Evolutionary conservation across 257 asterid species (phyloP).

Genomic region (Solanum arcanum): DNA sequence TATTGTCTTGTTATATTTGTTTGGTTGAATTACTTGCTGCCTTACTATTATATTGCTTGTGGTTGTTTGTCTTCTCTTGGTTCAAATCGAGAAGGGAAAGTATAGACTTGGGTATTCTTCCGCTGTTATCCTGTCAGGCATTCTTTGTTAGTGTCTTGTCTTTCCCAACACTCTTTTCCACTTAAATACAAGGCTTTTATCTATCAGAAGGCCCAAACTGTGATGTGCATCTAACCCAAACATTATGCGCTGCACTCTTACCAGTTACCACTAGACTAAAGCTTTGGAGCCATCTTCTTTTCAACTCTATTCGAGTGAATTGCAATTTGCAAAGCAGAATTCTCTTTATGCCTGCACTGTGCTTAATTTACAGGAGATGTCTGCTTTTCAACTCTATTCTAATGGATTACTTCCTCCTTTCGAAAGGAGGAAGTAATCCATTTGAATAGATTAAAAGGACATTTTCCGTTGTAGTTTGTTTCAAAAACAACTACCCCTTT

Average conservation of each 20-base stretch:
- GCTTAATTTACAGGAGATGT: background rate
- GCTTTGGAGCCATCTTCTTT: background rate
- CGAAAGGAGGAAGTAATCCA: no score
- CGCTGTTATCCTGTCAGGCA: no score
- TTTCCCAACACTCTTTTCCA: no score
- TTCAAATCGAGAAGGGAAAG: no score
- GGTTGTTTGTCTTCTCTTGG: no score
- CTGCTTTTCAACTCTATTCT: background rate
- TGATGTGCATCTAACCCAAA: background rate
- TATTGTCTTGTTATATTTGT: no score
- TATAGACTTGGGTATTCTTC: no score
- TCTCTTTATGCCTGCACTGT: background rate
- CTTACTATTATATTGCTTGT: no score
- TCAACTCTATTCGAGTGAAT: background rate
- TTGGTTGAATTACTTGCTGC: no score
- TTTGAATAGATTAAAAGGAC: background rate
- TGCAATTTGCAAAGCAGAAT: background rate
- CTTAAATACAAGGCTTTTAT: background rate
- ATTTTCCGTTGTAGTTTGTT: background rate
- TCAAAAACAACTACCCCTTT: background rate
- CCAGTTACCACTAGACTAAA: background rate
- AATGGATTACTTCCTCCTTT: background rate
- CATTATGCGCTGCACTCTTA: background rate
- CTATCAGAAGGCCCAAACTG: background rate
- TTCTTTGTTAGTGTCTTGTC: no score